Percentiles rank a stretch among this genome's conserved stretches.
phyloP scores from a whole-genome alignment of 2,329 filamentous ascomycete genomes.

The Coniochaeta hoffmannii region DNA sequence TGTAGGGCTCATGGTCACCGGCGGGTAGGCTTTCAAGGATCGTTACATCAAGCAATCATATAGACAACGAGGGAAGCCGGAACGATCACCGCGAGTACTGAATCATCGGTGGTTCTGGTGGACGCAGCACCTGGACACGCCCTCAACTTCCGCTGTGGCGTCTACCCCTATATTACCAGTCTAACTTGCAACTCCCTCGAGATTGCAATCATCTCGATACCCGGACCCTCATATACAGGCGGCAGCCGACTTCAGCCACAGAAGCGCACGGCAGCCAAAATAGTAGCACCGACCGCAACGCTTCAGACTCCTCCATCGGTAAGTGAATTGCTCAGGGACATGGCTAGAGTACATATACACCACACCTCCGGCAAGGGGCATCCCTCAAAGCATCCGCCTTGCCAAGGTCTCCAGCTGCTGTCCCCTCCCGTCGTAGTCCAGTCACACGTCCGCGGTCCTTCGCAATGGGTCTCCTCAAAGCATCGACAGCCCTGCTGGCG shows the following conservation, averaged over 20 bases:
- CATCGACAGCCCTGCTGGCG: constrained; percentile 11
- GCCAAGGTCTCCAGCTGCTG: background rate
- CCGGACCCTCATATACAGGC: background rate
- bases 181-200: background rate
- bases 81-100: no score
- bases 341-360: background rate
- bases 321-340: background rate
- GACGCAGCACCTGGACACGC: no score
- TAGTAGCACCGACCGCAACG: background rate
- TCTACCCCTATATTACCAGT: background rate
- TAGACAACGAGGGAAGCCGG: no score
- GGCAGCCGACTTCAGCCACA: background rate
- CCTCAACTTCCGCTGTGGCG: background rate
- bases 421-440: background rate
- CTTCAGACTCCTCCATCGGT: background rate
- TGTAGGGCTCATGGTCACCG: no score
- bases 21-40: no score
- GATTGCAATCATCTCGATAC: background rate
- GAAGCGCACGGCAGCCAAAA: background rate
- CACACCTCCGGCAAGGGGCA: background rate
- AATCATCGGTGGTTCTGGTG: no score
- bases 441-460: background rate
- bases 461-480: constrained; percentile 16
- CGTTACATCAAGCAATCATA: no score
- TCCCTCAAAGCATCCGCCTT: background rate